Evolutionary conservation across 2,329 filamentous ascomycete genomes (phyloP), one percentile per base, ranked within the genome.

Genomic region (Venturiaceae sp.): DNA sequence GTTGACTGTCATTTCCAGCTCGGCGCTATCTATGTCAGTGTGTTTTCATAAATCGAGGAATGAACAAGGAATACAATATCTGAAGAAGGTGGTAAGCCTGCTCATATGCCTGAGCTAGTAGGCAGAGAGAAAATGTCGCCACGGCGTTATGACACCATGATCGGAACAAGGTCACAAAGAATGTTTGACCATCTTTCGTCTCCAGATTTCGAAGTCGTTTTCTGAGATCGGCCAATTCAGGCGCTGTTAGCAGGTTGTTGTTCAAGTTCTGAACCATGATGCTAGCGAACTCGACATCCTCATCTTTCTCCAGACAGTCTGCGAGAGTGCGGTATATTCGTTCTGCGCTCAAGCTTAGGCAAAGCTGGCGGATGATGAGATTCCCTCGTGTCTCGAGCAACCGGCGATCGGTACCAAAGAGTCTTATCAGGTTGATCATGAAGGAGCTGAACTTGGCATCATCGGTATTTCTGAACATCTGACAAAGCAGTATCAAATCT

Each of bases 241-340:
- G 94, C 0, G 95, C 94, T 1, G 95, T 99, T 64, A 99, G 96
- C 58, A 99, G 84, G 66, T 99, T 99, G 72, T 99, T 99, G 75
- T 99, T 99, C 56, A 99, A 80, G 67, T 97, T 97, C 71, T 99
- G 94, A 32, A 99, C 91, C 94, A 99, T 99, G 66, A 99, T 97
- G 69, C 92, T 96, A 16, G 94, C 92, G 72, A 99, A 99, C 70
- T 99, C 95, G 44, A 99, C 84, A 69, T 99, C 94, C 74, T 97
- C 94, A 71, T 99, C 94, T 68, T 92, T 95, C 71, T 97, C 94
- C 9, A 99, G 88, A 65, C 94, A 96, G 66, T 99, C 94, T 28
- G 94, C 95, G 63, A 99, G 79, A 2, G 91, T 97, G 33, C 94
- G 85, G 68, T 97, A 99, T 60, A 99, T 99, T 50, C 92, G 84